Evolutionary conservation across 2,329 filamentous ascomycete genomes (phyloP), one percentile per base, ranked within the genome.

Genomic region (Metarhizium humberi): DNA sequence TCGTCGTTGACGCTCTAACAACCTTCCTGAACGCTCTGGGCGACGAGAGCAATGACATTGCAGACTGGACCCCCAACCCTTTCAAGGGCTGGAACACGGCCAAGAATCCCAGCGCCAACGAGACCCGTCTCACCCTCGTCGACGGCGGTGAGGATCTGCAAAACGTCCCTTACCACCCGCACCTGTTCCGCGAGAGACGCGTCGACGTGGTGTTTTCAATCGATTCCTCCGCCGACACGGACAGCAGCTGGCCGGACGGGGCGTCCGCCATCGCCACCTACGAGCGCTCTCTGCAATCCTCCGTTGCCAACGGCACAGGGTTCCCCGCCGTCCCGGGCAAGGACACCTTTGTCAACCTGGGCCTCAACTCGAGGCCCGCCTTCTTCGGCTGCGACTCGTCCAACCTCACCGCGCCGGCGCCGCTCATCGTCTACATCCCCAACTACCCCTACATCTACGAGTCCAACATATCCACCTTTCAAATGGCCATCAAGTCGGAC

Each of bases 391-490:
- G 84, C 71, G 71, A 83, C 79, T 73, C 81, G 2, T 62, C 63
- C 59, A 76, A 77, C 61, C 78, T 82, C 36, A 79, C 81, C 0
- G 67, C 73, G 52, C 69, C 69, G 8, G 72, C 80, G 0, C 90
- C 91, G 0, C 71, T 96, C 1, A 75, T 96, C 59, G 88, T 96
- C 60, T 99, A 99, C 74, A 70, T 97, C 49, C 90, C 94, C 63
- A 73, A 73, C 69, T 78, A 85, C 25, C 92, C 91, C 1, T 96
- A 95, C 72, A 80, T 85, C 50, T 81, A 80, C 66, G 72, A 78
- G 60, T 88, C 85, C 69, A 97, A 97, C 74, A 79, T 87, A 6
- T 88, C 86, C 2, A 96, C 92, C 51, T 92, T 88, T 68, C 77
- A 84, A 57, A 75, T 84, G 42, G 70, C 71, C 45, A 90, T 92